These are phyloP conservation scores for Priceomyces fermenticarens DNA, from an alignment of 805 yeast species.

Conservation along the genomic window DNA sequence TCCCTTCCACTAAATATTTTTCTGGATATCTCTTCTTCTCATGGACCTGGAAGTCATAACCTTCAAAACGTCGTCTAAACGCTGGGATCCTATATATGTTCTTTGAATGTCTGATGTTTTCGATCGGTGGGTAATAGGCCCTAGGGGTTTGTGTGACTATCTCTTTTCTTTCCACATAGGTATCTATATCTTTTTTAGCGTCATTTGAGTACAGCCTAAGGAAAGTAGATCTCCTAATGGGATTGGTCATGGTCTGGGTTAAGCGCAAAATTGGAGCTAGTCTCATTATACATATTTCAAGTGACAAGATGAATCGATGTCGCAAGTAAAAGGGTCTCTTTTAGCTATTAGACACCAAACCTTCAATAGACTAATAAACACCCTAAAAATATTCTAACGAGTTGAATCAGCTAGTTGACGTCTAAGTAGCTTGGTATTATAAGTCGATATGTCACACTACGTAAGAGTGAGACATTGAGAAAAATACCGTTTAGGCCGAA, in stretches of 20 bases:
- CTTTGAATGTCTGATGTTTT: conserved; percentile 6
- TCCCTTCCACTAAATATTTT: conserved; percentile 44
- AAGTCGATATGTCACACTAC: too few species aligned
- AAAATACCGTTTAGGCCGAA: too few species aligned
- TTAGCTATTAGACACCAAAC: too few species aligned
- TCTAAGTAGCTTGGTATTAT: too few species aligned
- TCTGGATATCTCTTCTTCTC: conserved; percentile 8
- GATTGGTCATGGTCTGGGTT: not conserved
- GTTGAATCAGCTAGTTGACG: too few species aligned
- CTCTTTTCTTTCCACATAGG: conserved; percentile 7
- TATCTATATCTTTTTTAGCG: conserved; percentile 1
- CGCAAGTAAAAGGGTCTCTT: too few species aligned
- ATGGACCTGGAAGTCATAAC: conserved; percentile 7
- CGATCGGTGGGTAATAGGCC: conserved; percentile 10
- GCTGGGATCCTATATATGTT: conserved; percentile 6
- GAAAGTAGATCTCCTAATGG: not conserved
- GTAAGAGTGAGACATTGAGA: too few species aligned
- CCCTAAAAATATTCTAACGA: too few species aligned
- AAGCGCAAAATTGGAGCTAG: not conserved
- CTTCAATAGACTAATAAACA: too few species aligned
- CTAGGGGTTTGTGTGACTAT: conserved; percentile 3
- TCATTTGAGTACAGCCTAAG: not conserved
- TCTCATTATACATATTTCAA: not conserved
- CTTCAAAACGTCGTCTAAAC: conserved; percentile 8
- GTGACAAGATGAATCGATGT: not conserved